A percentile compares a stretch with the other conserved stretches of the same genome.
phyloP scores from a whole-genome alignment of 768 basidiomycete species.

The Boletus vermiculosoides region DNA sequence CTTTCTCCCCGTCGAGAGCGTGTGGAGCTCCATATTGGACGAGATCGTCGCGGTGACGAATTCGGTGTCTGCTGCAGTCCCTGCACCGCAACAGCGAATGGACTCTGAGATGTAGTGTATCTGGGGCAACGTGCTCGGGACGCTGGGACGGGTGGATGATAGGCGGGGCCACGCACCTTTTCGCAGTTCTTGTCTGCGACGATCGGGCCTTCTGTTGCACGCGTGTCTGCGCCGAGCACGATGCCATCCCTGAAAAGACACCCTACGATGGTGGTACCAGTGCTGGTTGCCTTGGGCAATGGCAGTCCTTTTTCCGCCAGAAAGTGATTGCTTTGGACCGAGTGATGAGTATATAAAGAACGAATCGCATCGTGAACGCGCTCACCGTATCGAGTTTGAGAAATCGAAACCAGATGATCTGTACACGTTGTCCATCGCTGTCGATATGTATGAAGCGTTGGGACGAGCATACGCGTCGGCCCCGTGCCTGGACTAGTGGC shows the following conservation, averaged over 20 bases:
- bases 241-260: slow-evolving; percentile 92
- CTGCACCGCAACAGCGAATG: slow-evolving; percentile 97
- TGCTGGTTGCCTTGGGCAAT: slow-evolving; percentile 83
- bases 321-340: slow-evolving; percentile 62
- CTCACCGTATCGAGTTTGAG: slow-evolving; percentile 68
- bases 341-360: not conserved
- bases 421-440: slow-evolving; percentile 47
- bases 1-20: slow-evolving; percentile 85
- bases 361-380: not conserved
- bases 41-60: slow-evolving; percentile 93
- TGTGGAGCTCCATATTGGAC: slow-evolving; percentile 93
- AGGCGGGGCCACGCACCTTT: slow-evolving; percentile 59
- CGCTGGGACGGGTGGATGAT: not conserved
- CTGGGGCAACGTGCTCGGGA: slow-evolving; percentile 39
- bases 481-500: slow-evolving; percentile 16
- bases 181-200: slow-evolving; percentile 99
- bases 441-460: not conserved
- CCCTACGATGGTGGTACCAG: slow-evolving; percentile 97
- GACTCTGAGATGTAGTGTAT: slow-evolving; percentile 96
- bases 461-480: slow-evolving; percentile 35
- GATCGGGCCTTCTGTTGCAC: slow-evolving; percentile 91
- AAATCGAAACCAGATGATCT: slow-evolving; percentile 70
- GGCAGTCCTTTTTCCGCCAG: slow-evolving; percentile 67
- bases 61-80: slow-evolving; percentile 98
- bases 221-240: slow-evolving; percentile 92